Base-by-base conservation (phyloP, 257 asterid species). In the Scutellaria baicalensis region DNA sequence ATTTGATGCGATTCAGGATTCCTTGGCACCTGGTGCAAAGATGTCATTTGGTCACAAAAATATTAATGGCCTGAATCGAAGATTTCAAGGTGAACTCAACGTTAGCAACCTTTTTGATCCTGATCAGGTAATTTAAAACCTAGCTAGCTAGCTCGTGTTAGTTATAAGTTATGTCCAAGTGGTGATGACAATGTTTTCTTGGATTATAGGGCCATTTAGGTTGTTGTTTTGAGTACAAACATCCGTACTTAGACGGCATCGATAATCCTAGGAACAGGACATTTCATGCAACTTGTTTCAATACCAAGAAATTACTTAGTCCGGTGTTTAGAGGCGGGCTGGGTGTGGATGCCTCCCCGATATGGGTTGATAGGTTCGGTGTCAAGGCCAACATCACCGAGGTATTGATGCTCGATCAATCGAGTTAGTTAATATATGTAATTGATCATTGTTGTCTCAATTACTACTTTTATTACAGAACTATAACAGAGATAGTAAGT, bases 271-370 rank as follows among this genome's bases (percentile, higher is more conserved):
- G 93, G n/a, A 85, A 89, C 73, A 94, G 97, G 42, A 82, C 89
- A 8, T 86, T 91, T 73, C 85, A 84, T 23, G 66, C 89, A 84
- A 85, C 14, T 80, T 84, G 92, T 85, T 91, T 91, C 80, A 91
- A 84, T 69, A 85, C 89, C 76, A 80, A 89, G 64, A 91, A 91
- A 74, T n/a, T n/a, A n/a, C 69, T 89, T 70, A 91, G 97, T 72
- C 95, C 96, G 14, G 97, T 89, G 70, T 91, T 91, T 83, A 86
- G 92, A 1, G 95, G 96, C 13, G 93, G 88, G 31, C 92, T 93
- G 20, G 93, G 95, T 61, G 77, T 81, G 44, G 96, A 85, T 33
- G 93, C 85, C 33, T 74, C 10, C 95, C 95, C 92, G 17, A 84
- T 91, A 35, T 91, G 95, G 96, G 95, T 91, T 59, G 96, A 89